Base-by-base conservation (phyloP, 495 filamentous ascomycete genomes). In the Xylaria cubensis region DNA sequence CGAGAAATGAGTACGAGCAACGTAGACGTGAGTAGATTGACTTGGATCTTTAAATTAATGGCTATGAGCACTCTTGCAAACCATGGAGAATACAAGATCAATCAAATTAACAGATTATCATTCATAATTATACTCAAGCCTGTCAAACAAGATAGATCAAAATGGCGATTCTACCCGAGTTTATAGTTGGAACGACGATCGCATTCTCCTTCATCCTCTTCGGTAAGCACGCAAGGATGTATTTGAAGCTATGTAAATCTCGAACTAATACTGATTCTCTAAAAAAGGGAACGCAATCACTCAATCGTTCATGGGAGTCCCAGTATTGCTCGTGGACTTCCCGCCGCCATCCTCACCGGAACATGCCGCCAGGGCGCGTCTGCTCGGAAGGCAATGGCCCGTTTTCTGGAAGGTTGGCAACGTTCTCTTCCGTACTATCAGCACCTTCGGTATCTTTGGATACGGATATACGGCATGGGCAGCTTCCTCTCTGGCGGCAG, bases 231-330 rank as follows among this genome's bases (percentile, higher is more conserved):
- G 42, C 32, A 1, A 21, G 10, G 10, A n/a, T 19, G 5, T 2
- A 39, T 19, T 13, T 9, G 3, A 39, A 21, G 0, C 32, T 42
- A 48, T 36, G 3, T 26, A 29, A 10, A 62, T 4, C 10, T 41
- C 8, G 9, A 1, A 36, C 1, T 24, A 1, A 10, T 39, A 64
- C 19, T 64, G 4, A 71, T 26, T 10, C 44, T 39, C 17, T 29
- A 4, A 19, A 21, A 86, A 21, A 86, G 84, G 84, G 21, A 86
- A 86, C 75, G 85, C 84, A 6, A 82, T 86, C 62, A 86, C 85
- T 9, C 83, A 86, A 78, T 85, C 84, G 50, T 84, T 83, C 77
- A 86, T 85, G 84, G 83, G 82, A 34, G 80, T 85, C 42, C 85
- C 84, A 4, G 84, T 84, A 21, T 76, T 84, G 15, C 78, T 87